Evolutionary conservation across 805 yeast species (phyloP), one percentile per base, ranked within the genome.

Genomic region (Yarrowia sp.): DNA sequence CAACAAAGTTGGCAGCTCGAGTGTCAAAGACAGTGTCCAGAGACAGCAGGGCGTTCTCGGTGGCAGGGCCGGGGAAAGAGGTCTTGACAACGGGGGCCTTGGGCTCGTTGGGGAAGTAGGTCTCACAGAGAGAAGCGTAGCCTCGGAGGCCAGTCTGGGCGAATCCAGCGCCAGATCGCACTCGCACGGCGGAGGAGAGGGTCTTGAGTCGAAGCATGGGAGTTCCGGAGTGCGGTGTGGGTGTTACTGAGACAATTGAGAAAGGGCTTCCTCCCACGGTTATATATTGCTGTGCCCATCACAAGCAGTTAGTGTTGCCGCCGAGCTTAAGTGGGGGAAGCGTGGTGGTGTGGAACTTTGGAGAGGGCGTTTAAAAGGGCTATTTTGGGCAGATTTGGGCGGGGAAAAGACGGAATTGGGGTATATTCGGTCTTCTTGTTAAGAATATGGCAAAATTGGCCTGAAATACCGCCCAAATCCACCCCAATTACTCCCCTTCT

Each of bases 1-100:
- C 89, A 63, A 88, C 78, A 73, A 88, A 88, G 79, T 88, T 87
- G 36, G 85, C 86, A 52, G 92, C 85, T 75, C 90, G 81, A 66
- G 87, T 76, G 72, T 89, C 96, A 67, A 85, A 87, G 22, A 86
- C 87, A 69, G 82, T 75, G 70, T 73, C 83, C 66, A 92, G 80
- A 12, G 85, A 72, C 35, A 78, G 77, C 67, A 87, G 77, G 44
- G 80, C 83, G 46, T 76, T 80, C 70, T 79, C 71, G 67, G 90
- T 82, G 70, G 81, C 79, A 43, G 96, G 93, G 49, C 97, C 97
- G 51, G 97, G 97, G 70, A 89, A 79, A 19, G 80, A 72, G n/a
- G 89, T 81, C 67, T 75, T 78, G 56, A 90, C 82, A 12, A 73
- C 72, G 66, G 98, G 98, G 48, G 77, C 82, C 35, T 79, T 68